Evolutionary conservation across 805 yeast species (phyloP), one percentile per base, ranked within the genome.

Genomic region (Candida silvicultrix): DNA sequence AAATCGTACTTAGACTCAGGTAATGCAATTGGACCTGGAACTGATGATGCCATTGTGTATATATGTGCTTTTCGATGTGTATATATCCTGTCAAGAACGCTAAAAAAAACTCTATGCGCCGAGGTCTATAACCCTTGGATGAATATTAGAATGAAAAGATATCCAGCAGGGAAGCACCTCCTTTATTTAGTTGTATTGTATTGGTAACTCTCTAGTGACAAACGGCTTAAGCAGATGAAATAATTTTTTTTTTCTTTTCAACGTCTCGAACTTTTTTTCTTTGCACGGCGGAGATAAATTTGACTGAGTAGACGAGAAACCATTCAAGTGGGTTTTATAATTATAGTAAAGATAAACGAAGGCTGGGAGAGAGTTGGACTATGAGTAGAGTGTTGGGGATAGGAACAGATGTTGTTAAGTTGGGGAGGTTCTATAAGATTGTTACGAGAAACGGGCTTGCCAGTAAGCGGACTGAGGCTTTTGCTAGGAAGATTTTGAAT

Each of bases 1-100:
- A 94, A 69, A 63, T 94, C 96, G 66, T 81, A 87, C 47, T 74
- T 78, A 19, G 97, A 89, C 45, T 73, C 80, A 9, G 97, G 97
- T 32, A 90, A 71, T 0, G 85, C 73, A 40, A 85, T 76, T 8
- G 85, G 82, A 15, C 97, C 97, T 10, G 89, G 81, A 37, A 89
- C 77, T 5, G 96, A 81, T 11, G 95, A 86, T 2, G 97, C 95
- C 97, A 89, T 89, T 20, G 8, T 22, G 16, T 7, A 32, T 5
- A 5, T 32, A 28, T 28, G 14, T 28, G 12, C 15, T 8, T 28
- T 28, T n/a, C n/a, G n/a, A n/a, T 11, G 14, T 28, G 31, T 8
- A 28, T 28, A 28, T 28, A 14, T 28, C 12, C 15, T 28, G 12
- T 28, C 9, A 23, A 28, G 12, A 28, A 28, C 14, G 28, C 6